A percentile compares a stretch with the other conserved stretches of the same genome.
Evolutionary conservation across 140 eudicot species (phyloP).

Genomic region (Stevia rebaudiana): DNA sequence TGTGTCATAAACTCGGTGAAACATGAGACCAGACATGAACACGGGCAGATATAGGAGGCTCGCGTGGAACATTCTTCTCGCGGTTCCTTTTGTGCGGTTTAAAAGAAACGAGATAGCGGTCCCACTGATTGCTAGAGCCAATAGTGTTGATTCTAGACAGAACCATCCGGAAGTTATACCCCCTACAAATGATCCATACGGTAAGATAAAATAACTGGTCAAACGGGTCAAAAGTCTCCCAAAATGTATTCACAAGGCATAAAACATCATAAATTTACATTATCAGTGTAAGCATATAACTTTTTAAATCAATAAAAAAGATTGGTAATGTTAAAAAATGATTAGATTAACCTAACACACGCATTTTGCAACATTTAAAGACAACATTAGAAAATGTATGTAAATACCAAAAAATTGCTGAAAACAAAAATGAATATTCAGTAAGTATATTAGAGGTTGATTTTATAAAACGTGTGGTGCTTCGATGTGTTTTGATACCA

Average conservation of each 20-base stretch:
- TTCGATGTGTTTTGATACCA: too few relatives aligned
- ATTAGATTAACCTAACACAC: background rate
- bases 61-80: constrained; percentile 93
- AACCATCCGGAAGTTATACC: constrained; percentile 95
- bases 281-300: too few relatives aligned
- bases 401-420: too few relatives aligned
- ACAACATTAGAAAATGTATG: background rate
- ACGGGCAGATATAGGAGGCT: constrained; percentile 97
- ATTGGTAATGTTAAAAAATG: background rate
- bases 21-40: constrained; percentile 92
- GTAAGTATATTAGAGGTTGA: too few relatives aligned
- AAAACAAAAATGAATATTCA: too few relatives aligned
- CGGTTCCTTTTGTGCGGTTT: constrained; percentile 60
- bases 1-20: constrained; percentile 62
- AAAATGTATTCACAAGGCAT: background rate
- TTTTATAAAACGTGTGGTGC: too few relatives aligned
- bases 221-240: background rate
- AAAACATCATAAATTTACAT: background rate
- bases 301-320: background rate
- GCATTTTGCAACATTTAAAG: background rate
- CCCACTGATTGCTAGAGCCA: constrained; percentile 77
- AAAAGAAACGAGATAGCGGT: constrained; percentile 63
- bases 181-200: constrained; percentile 45
- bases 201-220: background rate
- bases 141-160: constrained; percentile 73